phyloP scores from a whole-genome alignment of 495 filamentous ascomycete species.

The Parathielavia appendiculata region DNA sequence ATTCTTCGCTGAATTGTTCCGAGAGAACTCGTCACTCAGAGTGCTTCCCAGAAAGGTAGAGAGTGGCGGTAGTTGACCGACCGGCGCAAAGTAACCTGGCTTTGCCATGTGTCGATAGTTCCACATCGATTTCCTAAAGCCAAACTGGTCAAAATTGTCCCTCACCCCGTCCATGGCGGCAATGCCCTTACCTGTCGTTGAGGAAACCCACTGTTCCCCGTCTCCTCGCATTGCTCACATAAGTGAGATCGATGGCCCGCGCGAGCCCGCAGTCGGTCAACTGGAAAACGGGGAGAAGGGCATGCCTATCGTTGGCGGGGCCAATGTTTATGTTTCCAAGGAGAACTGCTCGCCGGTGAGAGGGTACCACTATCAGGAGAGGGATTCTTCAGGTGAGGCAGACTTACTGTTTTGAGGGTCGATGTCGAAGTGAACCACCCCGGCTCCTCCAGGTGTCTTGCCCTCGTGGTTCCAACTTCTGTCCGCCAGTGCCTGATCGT shows the following conservation, averaged over 20 bases:
- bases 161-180: too few species aligned
- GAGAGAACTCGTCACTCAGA: background rate
- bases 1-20: constrained; percentile 7
- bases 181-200: too few species aligned
- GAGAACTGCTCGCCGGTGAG: background rate
- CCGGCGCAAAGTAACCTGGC: background rate
- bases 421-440: constrained; percentile 1
- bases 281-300: background rate
- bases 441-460: background rate
- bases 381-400: background rate
- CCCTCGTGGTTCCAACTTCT: background rate
- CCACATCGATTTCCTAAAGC: background rate
- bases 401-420: background rate
- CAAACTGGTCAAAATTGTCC: background rate
- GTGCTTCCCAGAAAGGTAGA: background rate
- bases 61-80: background rate
- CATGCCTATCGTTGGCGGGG: background rate
- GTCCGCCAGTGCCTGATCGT: background rate
- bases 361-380: background rate
- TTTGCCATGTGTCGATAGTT: background rate
- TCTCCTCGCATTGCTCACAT: background rate
- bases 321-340: background rate
- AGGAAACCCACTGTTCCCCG: too few species aligned
- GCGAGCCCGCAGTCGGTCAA: background rate
- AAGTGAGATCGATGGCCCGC: background rate